These are phyloP conservation scores for Steccherinum ochraceum DNA, from an alignment of 768 basidiomycete species.

Conservation along the genomic window DNA sequence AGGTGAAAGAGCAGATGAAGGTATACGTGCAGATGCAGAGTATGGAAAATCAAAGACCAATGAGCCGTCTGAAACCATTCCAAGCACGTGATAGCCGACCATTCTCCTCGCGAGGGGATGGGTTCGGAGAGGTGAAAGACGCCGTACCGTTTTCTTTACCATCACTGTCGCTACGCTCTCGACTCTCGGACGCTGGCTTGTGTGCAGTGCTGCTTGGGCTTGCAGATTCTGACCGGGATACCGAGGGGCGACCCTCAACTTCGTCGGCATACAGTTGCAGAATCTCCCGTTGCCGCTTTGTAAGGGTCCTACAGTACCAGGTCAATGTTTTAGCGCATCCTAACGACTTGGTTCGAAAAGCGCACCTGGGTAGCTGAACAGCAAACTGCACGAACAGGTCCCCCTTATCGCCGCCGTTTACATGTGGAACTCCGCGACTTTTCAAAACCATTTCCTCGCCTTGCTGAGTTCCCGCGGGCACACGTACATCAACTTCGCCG, in stretches of 20 bases:
- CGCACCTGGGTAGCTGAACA: slow-evolving; percentile 82
- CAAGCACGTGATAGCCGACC: slow-evolving; percentile 67
- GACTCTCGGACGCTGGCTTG: slow-evolving; percentile 13
- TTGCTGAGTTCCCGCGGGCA: slow-evolving; percentile 90
- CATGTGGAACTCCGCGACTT: slow-evolving; percentile 70
- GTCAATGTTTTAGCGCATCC: slow-evolving; percentile 1
- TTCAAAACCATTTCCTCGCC: slow-evolving; percentile 96
- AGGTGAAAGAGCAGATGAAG: neutral
- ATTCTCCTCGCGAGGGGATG: slow-evolving; percentile 37
- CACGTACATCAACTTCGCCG: slow-evolving; percentile 89
- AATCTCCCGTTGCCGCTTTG: slow-evolving; percentile 78
- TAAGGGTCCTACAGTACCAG: slow-evolving; percentile 56
- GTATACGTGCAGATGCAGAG: slow-evolving; percentile 34
- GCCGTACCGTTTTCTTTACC: slow-evolving; percentile 73
- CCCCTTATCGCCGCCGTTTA: slow-evolving; percentile 57
- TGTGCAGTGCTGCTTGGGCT: slow-evolving; percentile 17
- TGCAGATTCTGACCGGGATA: slow-evolving; percentile 14
- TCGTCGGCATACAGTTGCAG: slow-evolving; percentile 90
- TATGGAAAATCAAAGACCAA: slow-evolving; percentile 61
- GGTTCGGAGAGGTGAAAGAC: slow-evolving; percentile 53
- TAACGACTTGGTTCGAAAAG: no score
- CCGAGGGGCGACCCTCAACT: slow-evolving; percentile 59
- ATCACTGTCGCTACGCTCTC: slow-evolving; percentile 12
- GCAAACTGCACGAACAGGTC: slow-evolving; percentile 88
- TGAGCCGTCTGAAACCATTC: slow-evolving; percentile 63